Percentiles rank a stretch among this genome's conserved stretches.
Evolutionary conservation across 164 flowering plant species (phyloP).

Genomic region (Euptelea pleiosperma): DNA sequence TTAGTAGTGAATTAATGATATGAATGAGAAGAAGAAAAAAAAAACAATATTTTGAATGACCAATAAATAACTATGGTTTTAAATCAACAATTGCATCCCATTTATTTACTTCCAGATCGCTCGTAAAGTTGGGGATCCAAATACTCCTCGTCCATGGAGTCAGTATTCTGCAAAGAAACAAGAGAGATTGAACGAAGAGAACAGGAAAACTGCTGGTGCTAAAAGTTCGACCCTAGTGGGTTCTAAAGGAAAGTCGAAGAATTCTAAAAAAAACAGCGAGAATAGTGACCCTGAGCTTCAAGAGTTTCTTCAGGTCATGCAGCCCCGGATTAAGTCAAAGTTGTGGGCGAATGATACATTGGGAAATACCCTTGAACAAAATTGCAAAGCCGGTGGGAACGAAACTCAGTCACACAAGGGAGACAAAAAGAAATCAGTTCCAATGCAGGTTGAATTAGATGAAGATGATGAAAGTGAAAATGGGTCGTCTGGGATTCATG

Average conservation of each 20-base stretch:
- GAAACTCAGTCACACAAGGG: conserved; percentile 21
- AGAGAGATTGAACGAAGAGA: conserved; percentile 27
- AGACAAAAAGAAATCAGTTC: conserved; percentile 15
- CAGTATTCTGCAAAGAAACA: conserved; percentile 53
- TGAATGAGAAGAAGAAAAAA: too few relatives aligned
- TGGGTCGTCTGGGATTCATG: conserved; percentile 13
- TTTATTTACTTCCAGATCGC: conserved; percentile 51
- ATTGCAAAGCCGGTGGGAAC: conserved; percentile 16
- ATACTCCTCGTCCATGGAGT: conserved; percentile 93
- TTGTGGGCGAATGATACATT: conserved; percentile 87
- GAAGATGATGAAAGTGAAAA: conserved; percentile 20
- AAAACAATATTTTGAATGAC: too few relatives aligned
- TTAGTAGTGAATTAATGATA: too few relatives aligned
- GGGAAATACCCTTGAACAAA: conserved; percentile 30
- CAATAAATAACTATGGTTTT: too few relatives aligned
- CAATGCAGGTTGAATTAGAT: conserved; percentile 15
- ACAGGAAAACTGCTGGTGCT: conserved; percentile 14
- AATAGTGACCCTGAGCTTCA: conserved; percentile 60
- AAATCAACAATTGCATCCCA: background rate
- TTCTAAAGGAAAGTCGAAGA: conserved; percentile 30
- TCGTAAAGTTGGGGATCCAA: conserved; percentile 73
- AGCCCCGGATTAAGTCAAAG: conserved; percentile 70
- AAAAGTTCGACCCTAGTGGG: conserved; percentile 19
- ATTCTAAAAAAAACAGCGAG: conserved; percentile 26
- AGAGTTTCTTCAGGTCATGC: conserved; percentile 88